Evolutionary conservation across 1,284 basidiomycete genomes (phyloP), one percentile per base, ranked within the genome.

Genomic region (Wallemia hederae): DNA sequence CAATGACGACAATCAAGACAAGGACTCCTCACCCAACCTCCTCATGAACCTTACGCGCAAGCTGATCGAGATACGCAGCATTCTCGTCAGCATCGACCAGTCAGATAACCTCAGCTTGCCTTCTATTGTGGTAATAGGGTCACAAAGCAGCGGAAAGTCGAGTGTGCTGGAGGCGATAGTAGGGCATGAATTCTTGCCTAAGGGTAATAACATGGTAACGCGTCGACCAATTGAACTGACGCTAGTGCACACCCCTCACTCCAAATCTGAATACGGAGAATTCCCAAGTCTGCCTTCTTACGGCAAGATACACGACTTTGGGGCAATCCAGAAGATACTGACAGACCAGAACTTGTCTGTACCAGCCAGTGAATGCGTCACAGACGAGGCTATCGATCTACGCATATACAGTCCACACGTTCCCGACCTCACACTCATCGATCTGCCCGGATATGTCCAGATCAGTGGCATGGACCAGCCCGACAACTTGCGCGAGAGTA

Each of bases 201-300:
- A 98, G 74, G 92, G 92, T 62, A 85, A 91, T 72, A 98, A 98
- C 72, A 99, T 99, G 94, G 94, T 98, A 57, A 99, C 92, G 0
- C 85, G 92, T 1, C 82, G 92, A 59, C 94, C 92, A 0, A 94
- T 99, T 67, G 92, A 99, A 70, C 79, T 98, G 62, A 98, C 92
- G 0, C 81, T 99, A 59, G 83, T 98, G 62, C 87, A 98, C 69
- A 94, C 86, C 0, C 85, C 86, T 17, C 66, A 72, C 1, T 68
- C 72, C 7, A 70, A 74, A 7, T 74, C 73, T 14, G 91, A 96
- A 69, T 97, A 91, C 65, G 90, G 89, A 64, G 87, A 92, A 69
- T 98, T 98, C 72, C 90, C 91, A 24, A 79, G 80, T 1, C 77
- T 97, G 1, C 11, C 14, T 49, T 88, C 87, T 28, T 75, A 86